Evolutionary conservation across 345 rosid genomes (phyloP).

Genomic region (Balakata baccata): DNA sequence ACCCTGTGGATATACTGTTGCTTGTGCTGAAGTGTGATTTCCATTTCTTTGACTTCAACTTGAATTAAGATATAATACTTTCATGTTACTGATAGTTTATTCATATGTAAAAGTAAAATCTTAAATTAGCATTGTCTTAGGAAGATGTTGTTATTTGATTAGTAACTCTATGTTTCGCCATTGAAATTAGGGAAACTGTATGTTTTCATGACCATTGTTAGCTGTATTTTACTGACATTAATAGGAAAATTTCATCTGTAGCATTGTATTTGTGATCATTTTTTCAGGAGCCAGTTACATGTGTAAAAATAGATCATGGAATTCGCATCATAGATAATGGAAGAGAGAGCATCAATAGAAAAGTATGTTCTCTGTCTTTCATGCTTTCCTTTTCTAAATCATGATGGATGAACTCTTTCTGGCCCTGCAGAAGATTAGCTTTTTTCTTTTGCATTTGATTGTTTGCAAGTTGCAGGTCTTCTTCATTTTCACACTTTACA

Average conservation of each 20-base stretch:
- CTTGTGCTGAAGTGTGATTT: not conserved
- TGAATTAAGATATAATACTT: too few relatives aligned
- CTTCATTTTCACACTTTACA: slow-evolving; percentile 77
- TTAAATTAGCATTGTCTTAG: too few relatives aligned
- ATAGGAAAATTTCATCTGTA: not conserved
- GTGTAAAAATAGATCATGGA: slow-evolving; percentile 64
- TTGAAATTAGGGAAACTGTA: too few relatives aligned
- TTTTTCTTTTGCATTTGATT: slow-evolving; percentile 8
- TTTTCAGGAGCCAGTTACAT: slow-evolving; percentile 66
- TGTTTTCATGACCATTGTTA: too few relatives aligned
- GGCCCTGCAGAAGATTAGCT: not conserved
- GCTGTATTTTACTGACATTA: too few relatives aligned
- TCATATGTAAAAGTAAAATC: not conserved
- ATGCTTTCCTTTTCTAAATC: not conserved
- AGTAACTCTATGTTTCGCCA: too few relatives aligned
- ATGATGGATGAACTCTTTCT: not conserved
- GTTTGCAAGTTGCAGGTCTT: slow-evolving; percentile 55
- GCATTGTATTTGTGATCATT: not conserved
- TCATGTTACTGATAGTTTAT: not conserved
- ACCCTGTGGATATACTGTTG: not conserved
- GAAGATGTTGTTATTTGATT: too few relatives aligned
- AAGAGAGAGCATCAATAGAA: slow-evolving; percentile 77
- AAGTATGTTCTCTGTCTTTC: slow-evolving; percentile 43
- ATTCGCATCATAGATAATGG: slow-evolving; percentile 88
- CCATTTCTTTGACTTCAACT: not conserved